Base-by-base conservation (phyloP, 2,329 filamentous ascomycete genomes). In the Colletotrichum noveboracense region DNA sequence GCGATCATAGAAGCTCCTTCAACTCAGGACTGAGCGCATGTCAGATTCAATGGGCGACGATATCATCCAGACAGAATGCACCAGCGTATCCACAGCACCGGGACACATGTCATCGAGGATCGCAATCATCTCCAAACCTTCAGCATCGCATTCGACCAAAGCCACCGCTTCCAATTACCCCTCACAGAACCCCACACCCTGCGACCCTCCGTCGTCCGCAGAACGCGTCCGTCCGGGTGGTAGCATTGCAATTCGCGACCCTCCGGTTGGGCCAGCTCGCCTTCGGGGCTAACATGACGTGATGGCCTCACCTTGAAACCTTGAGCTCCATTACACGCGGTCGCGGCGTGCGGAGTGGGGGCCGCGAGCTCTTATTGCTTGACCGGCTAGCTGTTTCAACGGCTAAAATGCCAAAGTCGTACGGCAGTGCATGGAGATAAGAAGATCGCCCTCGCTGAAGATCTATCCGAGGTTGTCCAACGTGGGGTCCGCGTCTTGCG, bases 261-360 rank as follows among this genome's bases (percentile, higher is more conserved):
- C 34, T 73, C 70, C 48, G n/a, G 48, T 52, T 52, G 58, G 24
- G 34, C 16, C 34, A 75, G 62, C 38, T 77, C 76, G 68, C 64
- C 74, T 76, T 77, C 28, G 48, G 32, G 55, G 62, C 76, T 77
- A 77, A 77, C 67, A 77, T 77, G 74, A 65, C 76, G 76, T 76
- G 70, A 77, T 71, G 7, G 4, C 55, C 66, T 76, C 71, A 65
- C 13, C 12, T 32, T 16, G 12, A 65, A 76, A 69, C 56, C 52
- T 66, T 58, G 56, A 34, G 48, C 34, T 65, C 38, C 43, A 68
- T 61, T 10, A 24, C 56, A 48, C 13, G 43, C 43, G 43, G 43
- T 52, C 43, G 43, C 43, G 43, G 43, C 43, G n/a, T 66, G n/a
- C n/a, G 18, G 28, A 18, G 55, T 30, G 55, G 69, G 32, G n/a